Evolutionary conservation across 371 early-diverging fungal species (phyloP).

Genomic region (Conidiobolus incongruus): DNA sequence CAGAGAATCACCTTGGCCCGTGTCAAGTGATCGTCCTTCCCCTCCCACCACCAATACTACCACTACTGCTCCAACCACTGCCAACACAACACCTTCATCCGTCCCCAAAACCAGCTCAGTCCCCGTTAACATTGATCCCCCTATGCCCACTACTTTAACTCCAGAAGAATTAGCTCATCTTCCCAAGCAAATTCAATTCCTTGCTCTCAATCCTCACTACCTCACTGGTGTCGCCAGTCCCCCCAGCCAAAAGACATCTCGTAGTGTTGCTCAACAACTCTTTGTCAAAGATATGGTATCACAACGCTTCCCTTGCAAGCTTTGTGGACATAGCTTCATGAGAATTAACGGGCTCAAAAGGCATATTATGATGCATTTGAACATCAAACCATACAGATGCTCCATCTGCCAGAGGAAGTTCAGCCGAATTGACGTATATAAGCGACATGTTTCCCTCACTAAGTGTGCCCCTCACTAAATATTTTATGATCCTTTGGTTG

Average conservation of each 20-base stretch:
- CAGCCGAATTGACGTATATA: background rate
- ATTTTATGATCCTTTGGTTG: no score
- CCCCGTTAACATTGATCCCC: no score
- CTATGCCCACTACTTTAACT: no score
- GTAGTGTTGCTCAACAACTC: background rate
- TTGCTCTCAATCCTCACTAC: background rate
- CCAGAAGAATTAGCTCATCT: no score
- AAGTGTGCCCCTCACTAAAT: no score
- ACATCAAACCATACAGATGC: conserved; percentile 1
- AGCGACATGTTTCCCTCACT: background rate
- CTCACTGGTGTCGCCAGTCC: background rate
- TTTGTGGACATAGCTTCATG: conserved; percentile 1
- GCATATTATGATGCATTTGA: background rate
- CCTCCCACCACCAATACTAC: no score
- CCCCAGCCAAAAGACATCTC: background rate
- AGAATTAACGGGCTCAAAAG: background rate
- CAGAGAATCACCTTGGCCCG: no score
- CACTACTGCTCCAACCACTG: no score
- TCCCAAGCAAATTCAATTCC: no score
- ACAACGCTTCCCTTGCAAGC: background rate
- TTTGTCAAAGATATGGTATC: background rate
- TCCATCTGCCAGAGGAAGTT: background rate
- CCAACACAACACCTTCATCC: no score
- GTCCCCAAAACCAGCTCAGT: no score
- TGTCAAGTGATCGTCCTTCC: no score